Percentiles rank a stretch among this genome's conserved stretches.
Evolutionary conservation across 768 basidiomycete species (phyloP).

Genomic region (Mycena epipterygia): DNA sequence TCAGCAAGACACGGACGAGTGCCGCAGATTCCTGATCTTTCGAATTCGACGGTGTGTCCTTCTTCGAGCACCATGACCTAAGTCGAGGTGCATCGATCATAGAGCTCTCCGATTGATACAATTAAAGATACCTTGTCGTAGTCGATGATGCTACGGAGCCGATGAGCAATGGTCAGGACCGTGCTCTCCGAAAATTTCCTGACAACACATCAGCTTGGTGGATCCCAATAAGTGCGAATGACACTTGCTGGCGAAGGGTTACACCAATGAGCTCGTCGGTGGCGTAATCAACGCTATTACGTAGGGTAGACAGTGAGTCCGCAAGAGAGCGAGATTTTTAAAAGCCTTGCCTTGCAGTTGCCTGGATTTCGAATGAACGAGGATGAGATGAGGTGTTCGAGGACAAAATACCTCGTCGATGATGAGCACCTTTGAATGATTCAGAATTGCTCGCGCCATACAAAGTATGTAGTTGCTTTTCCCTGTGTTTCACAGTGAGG

Average conservation of each 20-base stretch:
- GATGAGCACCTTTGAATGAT: conserved; percentile 79
- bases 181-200: conserved; percentile 86
- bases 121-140: conserved; percentile 75
- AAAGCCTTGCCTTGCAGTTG: conserved; percentile 69
- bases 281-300: conserved; percentile 22
- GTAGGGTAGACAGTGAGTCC: not conserved
- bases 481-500: conserved; percentile 50
- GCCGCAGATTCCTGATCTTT: conserved; percentile 55
- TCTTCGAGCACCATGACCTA: conserved; percentile 85
- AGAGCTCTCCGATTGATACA: not conserved
- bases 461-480: conserved; percentile 86
- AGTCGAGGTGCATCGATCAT: not conserved
- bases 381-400: too few species aligned
- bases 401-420: conserved; percentile 80
- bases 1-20: too few species aligned
- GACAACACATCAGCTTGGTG: not conserved
- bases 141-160: conserved; percentile 83
- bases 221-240: not conserved
- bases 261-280: conserved; percentile 90
- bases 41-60: conserved; percentile 57
- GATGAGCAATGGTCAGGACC: conserved; percentile 87
- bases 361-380: conserved; percentile 55
- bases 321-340: not conserved
- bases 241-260: conserved; percentile 80
- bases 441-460: conserved; percentile 89